phyloP scores from a whole-genome alignment of 2,329 filamentous ascomycete species.

The Cercospora sp. region DNA sequence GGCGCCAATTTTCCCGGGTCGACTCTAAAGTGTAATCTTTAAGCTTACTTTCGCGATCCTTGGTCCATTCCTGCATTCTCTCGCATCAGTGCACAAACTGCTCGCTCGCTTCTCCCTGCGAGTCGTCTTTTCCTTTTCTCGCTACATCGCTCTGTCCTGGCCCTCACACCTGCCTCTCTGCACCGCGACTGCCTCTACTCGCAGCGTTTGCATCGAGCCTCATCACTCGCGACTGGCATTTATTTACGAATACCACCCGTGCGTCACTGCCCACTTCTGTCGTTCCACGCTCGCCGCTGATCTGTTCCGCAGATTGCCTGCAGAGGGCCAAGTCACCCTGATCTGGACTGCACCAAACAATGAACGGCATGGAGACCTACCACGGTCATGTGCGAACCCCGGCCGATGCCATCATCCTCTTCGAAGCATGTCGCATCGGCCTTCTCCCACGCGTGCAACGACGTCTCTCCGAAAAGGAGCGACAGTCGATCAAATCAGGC shows the following conservation, averaged over 20 bases:
- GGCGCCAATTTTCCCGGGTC: background rate
- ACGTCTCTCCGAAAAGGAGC: constrained; percentile 91
- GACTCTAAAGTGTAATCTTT: constrained; percentile 4
- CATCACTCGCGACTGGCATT: background rate
- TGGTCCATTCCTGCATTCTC: constrained; percentile 1
- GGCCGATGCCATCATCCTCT: constrained; percentile 95
- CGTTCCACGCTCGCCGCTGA: constrained; percentile 1
- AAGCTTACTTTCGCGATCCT: constrained; percentile 7
- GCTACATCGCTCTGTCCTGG: background rate
- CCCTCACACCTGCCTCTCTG: background rate
- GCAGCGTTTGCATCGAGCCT: background rate
- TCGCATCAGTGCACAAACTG: constrained; percentile 1
- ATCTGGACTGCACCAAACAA: background rate
- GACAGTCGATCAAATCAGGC: constrained; percentile 91
- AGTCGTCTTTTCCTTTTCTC: background rate
- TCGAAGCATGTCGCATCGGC: constrained; percentile 90
- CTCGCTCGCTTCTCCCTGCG: background rate
- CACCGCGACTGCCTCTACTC: background rate
- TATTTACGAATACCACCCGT: background rate
- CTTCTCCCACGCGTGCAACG: constrained; percentile 88
- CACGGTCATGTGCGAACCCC: constrained; percentile 94
- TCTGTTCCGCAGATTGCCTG: background rate
- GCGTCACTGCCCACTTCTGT: background rate
- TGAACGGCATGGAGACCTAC: constrained; percentile 82
- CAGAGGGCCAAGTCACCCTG: background rate